Evolutionary conservation across 1,139 yeast genomes (phyloP).

Genomic region (Saccharomycopsis hybrid): DNA sequence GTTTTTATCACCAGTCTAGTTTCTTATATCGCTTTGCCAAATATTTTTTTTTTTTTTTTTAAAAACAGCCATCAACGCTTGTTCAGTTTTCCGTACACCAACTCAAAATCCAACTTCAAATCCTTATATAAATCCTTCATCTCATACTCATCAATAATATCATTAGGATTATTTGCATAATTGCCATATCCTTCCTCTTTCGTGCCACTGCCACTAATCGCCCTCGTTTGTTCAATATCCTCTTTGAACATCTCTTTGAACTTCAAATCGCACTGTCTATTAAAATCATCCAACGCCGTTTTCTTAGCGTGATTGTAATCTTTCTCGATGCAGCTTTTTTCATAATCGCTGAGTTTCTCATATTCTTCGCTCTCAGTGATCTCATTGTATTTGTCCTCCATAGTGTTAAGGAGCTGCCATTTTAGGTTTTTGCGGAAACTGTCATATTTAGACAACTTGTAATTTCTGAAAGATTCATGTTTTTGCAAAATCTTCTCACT

Average conservation of each 20-base stretch:
- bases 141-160: constrained; percentile 18
- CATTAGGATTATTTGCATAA: constrained; percentile 13
- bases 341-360: constrained; percentile 13
- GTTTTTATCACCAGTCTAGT: no score
- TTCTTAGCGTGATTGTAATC: constrained; percentile 12
- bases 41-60: no score
- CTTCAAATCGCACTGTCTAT: constrained; percentile 12
- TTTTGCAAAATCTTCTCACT: constrained; percentile 14
- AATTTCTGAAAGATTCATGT: constrained; percentile 15
- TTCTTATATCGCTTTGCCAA: no score
- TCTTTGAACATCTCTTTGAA: constrained; percentile 16
- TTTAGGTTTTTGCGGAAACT: constrained; percentile 7
- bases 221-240: constrained; percentile 10
- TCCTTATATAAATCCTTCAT: constrained; percentile 20
- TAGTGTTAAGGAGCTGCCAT: constrained; percentile 9
- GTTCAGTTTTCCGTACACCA: constrained; percentile 6
- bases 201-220: background rate
- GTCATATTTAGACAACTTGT: constrained; percentile 18
- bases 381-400: constrained; percentile 15
- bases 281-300: constrained; percentile 11
- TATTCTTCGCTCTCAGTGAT: constrained; percentile 10
- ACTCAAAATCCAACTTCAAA: constrained; percentile 15
- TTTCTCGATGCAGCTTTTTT: constrained; percentile 6
- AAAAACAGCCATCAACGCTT: background rate
- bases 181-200: background rate